These are phyloP conservation scores for Aspergillus hiratsukae DNA, from an alignment of 2,329 filamentous ascomycete genomes.

Conservation along the genomic window DNA sequence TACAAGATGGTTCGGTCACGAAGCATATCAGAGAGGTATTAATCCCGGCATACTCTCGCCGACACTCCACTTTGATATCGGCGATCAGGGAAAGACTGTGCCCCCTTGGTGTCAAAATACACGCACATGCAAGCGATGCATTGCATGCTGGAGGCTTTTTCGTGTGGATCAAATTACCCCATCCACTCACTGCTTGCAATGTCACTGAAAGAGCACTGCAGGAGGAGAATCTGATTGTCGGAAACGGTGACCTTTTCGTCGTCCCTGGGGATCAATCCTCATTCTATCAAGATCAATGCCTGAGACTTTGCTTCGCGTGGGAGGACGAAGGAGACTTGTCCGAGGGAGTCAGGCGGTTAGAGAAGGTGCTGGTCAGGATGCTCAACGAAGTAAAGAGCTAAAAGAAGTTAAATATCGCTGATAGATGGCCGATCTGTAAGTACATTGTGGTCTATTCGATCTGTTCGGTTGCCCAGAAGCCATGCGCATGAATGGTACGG, in stretches of 20 bases:
- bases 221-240: constrained; percentile 6
- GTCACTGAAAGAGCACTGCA: constrained; percentile 5
- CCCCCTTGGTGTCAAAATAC: constrained; percentile 11
- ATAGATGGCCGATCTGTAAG: neutral
- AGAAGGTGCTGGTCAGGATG: neutral
- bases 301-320: constrained; percentile 17
- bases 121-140: constrained; percentile 1
- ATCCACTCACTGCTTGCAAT: constrained; percentile 1
- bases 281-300: constrained; percentile 33
- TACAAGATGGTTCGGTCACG: constrained; percentile 47
- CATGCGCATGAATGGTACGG: neutral
- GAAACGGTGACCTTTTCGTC: constrained; percentile 34
- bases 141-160: constrained; percentile 11
- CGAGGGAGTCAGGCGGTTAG: constrained; percentile 4
- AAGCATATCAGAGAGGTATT: constrained; percentile 48
- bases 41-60: constrained; percentile 7
- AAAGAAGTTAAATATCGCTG: neutral
- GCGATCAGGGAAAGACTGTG: constrained; percentile 8
- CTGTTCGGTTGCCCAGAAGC: neutral
- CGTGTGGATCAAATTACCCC: constrained; percentile 13
- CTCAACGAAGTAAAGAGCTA: neutral
- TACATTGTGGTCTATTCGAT: neutral
- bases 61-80: constrained; percentile 3
- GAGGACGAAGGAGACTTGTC: constrained; percentile 10
- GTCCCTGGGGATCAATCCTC: constrained; percentile 39